Evolutionary conservation across 2,329 filamentous ascomycete species (phyloP).

Genomic region (Colletotrichum theobromicola): DNA sequence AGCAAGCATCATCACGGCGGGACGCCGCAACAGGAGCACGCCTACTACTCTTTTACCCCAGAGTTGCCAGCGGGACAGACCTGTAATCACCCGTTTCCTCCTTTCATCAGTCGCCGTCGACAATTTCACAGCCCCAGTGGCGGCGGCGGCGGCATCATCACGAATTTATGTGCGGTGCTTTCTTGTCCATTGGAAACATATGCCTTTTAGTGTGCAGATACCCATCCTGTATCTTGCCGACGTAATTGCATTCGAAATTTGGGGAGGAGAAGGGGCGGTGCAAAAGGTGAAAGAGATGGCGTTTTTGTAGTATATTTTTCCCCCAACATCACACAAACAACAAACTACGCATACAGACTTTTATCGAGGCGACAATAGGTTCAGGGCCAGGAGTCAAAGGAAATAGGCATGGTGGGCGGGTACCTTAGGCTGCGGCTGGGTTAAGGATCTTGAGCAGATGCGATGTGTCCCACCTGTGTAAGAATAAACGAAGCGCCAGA

Average conservation of each 20-base stretch:
- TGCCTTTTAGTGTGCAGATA: constrained; percentile 13
- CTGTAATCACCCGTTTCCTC: background rate
- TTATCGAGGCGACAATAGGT: background rate
- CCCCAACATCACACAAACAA: background rate
- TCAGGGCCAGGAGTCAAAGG: background rate
- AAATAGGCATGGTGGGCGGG: background rate
- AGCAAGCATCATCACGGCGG: background rate
- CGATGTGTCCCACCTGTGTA: background rate
- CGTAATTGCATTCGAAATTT: constrained; percentile 9
- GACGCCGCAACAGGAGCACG: background rate
- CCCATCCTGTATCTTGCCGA: constrained; percentile 14
- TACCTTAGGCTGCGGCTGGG: background rate
- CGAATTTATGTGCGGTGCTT: constrained; percentile 11
- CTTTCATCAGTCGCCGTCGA: background rate
- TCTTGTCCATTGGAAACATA: constrained; percentile 1
- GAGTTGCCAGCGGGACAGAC: background rate
- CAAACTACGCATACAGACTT: background rate
- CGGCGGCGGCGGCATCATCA: constrained; percentile 3
- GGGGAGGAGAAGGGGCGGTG: background rate
- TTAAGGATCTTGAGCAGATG: background rate
- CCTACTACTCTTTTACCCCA: background rate
- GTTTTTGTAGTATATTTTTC: constrained; percentile 12
- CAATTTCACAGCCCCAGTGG: background rate
- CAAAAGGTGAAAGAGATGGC: background rate
- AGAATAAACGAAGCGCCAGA: background rate